Evolutionary conservation across 2,329 filamentous ascomycete genomes (phyloP).

Genomic region (Fusarium beomiforme): DNA sequence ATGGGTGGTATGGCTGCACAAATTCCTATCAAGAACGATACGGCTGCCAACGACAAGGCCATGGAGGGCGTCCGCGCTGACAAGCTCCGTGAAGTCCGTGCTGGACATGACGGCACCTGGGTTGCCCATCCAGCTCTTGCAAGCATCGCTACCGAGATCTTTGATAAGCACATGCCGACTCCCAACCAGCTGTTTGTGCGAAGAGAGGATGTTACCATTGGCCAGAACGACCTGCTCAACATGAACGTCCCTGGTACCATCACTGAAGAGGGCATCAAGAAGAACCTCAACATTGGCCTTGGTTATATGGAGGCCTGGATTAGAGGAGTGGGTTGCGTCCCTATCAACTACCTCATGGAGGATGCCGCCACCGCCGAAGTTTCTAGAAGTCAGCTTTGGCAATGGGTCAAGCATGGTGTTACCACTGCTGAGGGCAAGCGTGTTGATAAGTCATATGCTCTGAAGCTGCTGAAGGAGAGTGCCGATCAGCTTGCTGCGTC

Average conservation of each 20-base stretch:
- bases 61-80: conserved; percentile 94
- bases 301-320: conserved; percentile 99
- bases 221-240: conserved; percentile 91
- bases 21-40: conserved; percentile 97
- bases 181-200: conserved; percentile 95
- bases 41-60: conserved; percentile 88
- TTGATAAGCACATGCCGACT: conserved; percentile 98
- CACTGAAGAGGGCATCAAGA: conserved; percentile 94
- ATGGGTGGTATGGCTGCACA: conserved; percentile 99
- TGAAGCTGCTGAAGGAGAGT: conserved; percentile 87
- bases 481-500: conserved; percentile 78
- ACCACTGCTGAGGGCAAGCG: conserved; percentile 88
- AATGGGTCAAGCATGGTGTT: conserved; percentile 83
- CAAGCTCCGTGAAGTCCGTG: conserved; percentile 94
- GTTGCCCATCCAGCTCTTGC: conserved; percentile 96
- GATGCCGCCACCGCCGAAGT: conserved; percentile 98
- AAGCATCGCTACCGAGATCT: conserved; percentile 86
- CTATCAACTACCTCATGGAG: conserved; percentile 99
- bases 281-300: conserved; percentile 96
- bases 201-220: conserved; percentile 87
- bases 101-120: conserved; percentile 97
- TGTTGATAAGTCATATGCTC: conserved; percentile 90
- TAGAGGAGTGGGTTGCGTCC: conserved; percentile 92
- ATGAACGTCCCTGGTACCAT: conserved; percentile 96
- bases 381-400: conserved; percentile 93